Conservation (phyloP, 345 rosid species). For the Bruguiera parviflora region DNA sequence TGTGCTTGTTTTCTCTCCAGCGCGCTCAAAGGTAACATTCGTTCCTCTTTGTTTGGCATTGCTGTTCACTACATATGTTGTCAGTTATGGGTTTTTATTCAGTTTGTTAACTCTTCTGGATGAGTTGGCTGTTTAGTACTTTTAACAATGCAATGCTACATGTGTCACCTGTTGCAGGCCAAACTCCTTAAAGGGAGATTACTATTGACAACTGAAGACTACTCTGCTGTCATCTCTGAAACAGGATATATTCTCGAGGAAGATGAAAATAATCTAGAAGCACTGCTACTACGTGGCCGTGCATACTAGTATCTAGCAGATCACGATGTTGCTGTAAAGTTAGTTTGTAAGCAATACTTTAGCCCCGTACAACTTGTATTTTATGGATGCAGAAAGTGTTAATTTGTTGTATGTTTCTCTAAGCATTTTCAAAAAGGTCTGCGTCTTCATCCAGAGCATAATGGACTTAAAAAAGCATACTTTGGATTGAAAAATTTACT, state of each 20-base stretch:
- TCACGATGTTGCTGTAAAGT: conserved; percentile 95
- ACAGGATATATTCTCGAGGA: conserved; percentile 79
- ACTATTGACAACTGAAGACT: conserved; percentile 66
- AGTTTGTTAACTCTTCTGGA: background rate
- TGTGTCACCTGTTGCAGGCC: conserved; percentile 48
- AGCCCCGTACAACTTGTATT: background rate
- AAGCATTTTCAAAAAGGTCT: conserved; percentile 98
- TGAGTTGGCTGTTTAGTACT: background rate
- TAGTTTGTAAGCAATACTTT: conserved; percentile 6
- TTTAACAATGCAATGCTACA: conserved; percentile 1
- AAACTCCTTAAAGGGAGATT: conserved; percentile 75
- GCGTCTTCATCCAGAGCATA: conserved; percentile 93
- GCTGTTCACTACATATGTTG: background rate
- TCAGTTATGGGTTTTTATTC: background rate
- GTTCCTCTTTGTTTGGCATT: background rate
- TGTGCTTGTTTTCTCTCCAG: conserved; percentile 91
- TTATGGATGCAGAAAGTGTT: background rate
- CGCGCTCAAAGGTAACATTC: conserved; percentile 67
- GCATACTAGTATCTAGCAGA: conserved; percentile 97
- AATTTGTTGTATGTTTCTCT: conserved; percentile 19
- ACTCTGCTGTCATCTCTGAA: conserved; percentile 76
- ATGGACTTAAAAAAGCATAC: conserved; percentile 90
- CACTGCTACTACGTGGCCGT: conserved; percentile 90
- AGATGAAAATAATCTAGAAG: conserved; percentile 84
- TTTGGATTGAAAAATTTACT: conserved; percentile 88